Conservation (phyloP, 208 protist genomes). For the Trypanosoma cruzi region DNA sequence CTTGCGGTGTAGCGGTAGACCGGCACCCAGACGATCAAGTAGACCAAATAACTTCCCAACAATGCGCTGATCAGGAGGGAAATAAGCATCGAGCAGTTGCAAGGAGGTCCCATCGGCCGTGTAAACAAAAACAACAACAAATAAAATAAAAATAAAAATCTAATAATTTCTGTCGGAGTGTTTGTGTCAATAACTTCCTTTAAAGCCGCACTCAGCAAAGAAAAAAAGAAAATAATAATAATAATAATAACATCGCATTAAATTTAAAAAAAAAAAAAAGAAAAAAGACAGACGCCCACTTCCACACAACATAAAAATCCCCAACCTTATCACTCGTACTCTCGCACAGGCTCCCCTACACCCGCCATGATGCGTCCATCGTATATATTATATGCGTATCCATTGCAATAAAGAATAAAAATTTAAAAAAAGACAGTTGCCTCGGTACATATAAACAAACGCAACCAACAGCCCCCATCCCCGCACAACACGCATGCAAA, state of each 20-base stretch:
- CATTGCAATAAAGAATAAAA: too few species aligned
- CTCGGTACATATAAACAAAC: too few species aligned
- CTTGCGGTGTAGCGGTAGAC: slow-evolving; percentile 43
- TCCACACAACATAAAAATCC: too few species aligned
- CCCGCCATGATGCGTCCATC: too few species aligned
- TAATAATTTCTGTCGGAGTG: neutral
- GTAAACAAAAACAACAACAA: neutral
- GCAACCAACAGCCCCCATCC: too few species aligned
- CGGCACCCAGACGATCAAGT: slow-evolving; percentile 37
- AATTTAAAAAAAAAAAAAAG: neutral
- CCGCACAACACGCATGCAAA: too few species aligned
- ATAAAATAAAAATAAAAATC: neutral
- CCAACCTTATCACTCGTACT: too few species aligned
- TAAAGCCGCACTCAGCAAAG: neutral
- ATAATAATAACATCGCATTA: too few species aligned
- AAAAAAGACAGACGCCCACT: neutral
- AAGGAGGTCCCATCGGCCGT: neutral
- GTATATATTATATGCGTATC: too few species aligned
- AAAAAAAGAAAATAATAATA: slow-evolving; percentile 4
- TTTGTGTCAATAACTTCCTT: neutral
- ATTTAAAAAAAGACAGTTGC: too few species aligned
- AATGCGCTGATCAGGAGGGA: neutral
- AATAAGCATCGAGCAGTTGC: neutral
- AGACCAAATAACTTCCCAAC: slow-evolving; percentile 28
- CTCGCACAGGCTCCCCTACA: too few species aligned